Evolutionary conservation across 208 protist species (phyloP).

Genomic region (Trypanosoma boissoni): DNA sequence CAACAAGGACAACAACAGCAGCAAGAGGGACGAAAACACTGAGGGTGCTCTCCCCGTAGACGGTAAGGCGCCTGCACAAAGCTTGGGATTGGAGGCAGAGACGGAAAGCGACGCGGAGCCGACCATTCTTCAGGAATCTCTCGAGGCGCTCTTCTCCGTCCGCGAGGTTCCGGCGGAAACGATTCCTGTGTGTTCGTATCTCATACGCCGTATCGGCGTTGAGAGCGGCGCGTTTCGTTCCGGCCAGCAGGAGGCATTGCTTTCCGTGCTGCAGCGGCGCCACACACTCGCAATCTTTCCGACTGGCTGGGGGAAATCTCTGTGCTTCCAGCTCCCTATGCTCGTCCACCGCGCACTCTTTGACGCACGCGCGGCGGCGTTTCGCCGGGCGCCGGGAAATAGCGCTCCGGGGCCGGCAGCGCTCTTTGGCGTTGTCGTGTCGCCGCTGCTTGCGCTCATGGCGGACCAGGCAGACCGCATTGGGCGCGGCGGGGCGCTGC

Average conservation of each 20-base stretch:
- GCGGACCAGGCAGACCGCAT: slow-evolving; percentile 91
- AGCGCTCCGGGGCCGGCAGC: slow-evolving; percentile 30
- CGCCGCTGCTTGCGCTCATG: slow-evolving; percentile 95
- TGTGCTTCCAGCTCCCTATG: slow-evolving; percentile 95
- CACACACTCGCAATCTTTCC: slow-evolving; percentile 91
- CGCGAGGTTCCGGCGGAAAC: slow-evolving; percentile 8
- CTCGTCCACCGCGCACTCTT: slow-evolving; percentile 77
- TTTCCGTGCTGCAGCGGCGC: slow-evolving; percentile 53
- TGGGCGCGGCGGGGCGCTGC: slow-evolving; percentile 25
- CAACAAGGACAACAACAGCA: neutral
- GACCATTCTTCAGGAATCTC: slow-evolving; percentile 28
- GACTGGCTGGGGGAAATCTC: slow-evolving; percentile 95
- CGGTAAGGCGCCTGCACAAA: no score
- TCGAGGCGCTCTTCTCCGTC: slow-evolving; percentile 33
- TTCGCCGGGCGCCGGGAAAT: slow-evolving; percentile 21
- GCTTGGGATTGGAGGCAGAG: no score
- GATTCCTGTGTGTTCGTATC: slow-evolving; percentile 42
- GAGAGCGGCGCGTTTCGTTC: slow-evolving; percentile 57
- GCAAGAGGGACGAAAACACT: neutral
- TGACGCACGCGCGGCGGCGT: slow-evolving; percentile 36
- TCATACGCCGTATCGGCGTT: slow-evolving; percentile 67
- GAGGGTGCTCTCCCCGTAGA: neutral
- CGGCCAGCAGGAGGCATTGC: slow-evolving; percentile 75
- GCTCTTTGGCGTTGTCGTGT: slow-evolving; percentile 90
- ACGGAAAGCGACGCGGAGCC: slow-evolving; percentile 29